phyloP scores from a whole-genome alignment of 2,329 filamentous ascomycete species.

The Arthrobotrys megalospora region DNA sequence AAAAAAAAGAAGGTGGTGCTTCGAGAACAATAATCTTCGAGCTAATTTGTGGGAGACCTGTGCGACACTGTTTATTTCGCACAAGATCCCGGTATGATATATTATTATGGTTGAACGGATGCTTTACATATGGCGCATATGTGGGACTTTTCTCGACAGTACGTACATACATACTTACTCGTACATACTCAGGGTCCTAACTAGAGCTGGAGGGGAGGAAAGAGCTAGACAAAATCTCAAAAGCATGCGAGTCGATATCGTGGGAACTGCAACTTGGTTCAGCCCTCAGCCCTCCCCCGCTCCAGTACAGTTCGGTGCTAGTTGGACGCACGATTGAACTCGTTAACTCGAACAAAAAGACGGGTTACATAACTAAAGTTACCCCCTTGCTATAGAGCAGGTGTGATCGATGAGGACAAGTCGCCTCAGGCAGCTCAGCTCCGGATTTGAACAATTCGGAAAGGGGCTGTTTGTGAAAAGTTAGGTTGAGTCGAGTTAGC shows the following conservation, averaged over 20 bases:
- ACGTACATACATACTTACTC: too few species aligned
- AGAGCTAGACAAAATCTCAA: too few species aligned
- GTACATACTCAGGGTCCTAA: too few species aligned
- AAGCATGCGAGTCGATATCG: neutral
- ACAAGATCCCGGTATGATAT: too few species aligned
- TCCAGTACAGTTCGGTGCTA: conserved; percentile 6
- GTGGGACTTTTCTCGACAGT: too few species aligned
- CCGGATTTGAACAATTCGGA: too few species aligned
- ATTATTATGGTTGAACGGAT: too few species aligned
- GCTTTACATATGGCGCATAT: too few species aligned
- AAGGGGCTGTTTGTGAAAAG: neutral
- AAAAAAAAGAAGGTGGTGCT: conserved; percentile 1
- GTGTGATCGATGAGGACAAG: conserved; percentile 9
- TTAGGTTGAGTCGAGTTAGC: neutral
- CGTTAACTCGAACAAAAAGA: conserved; percentile 3
- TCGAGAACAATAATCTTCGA: too few species aligned
- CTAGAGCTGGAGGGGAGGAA: too few species aligned
- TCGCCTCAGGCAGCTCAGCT: neutral
- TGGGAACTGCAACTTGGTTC: neutral
- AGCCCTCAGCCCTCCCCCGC: neutral
- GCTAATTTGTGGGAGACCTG: too few species aligned
- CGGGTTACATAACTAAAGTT: neutral
- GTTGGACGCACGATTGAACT: conserved; percentile 4
- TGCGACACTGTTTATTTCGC: too few species aligned
- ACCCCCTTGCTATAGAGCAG: neutral